Percentiles rank a stretch among this genome's conserved stretches.
Conservation (phyloP, 225 moss, liverwort and hornwort species). For the Pleurozium schreberi region DNA sequence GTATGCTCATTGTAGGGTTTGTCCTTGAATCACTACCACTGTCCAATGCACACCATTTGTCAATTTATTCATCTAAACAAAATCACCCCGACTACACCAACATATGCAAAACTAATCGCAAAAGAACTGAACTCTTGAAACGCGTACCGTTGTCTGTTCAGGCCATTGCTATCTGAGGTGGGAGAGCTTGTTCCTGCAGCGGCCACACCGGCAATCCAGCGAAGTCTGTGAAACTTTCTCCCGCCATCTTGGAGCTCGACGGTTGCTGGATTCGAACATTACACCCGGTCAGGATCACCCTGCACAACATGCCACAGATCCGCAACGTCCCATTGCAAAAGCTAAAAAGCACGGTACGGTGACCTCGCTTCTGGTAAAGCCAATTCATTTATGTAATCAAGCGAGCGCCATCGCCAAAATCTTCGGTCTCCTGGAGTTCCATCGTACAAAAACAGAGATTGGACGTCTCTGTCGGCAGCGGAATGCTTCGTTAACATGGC, state of each 20-base stretch:
- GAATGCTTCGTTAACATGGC: background rate
- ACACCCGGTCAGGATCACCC: background rate
- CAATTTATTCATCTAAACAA: background rate
- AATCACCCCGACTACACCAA: background rate
- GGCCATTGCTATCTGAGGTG: no score
- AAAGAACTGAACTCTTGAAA: background rate
- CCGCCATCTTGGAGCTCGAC: background rate
- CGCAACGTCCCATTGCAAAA: background rate
- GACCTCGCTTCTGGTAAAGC: background rate
- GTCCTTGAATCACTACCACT: background rate
- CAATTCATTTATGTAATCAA: background rate
- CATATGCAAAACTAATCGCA: background rate
- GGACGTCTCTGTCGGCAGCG: background rate
- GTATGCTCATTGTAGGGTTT: background rate
- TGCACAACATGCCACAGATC: background rate
- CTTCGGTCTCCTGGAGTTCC: background rate
- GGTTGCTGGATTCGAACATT: background rate
- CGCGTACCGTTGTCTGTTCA: background rate
- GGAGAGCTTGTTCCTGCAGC: background rate
- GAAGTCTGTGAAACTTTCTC: no score
- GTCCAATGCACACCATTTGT: background rate
- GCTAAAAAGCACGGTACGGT: background rate
- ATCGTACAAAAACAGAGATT: background rate
- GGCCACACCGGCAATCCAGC: background rate
- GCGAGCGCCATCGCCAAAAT: background rate